Evolutionary conservation across 805 yeast genomes (phyloP).

Genomic region (Yamadazyma nakazawae): DNA sequence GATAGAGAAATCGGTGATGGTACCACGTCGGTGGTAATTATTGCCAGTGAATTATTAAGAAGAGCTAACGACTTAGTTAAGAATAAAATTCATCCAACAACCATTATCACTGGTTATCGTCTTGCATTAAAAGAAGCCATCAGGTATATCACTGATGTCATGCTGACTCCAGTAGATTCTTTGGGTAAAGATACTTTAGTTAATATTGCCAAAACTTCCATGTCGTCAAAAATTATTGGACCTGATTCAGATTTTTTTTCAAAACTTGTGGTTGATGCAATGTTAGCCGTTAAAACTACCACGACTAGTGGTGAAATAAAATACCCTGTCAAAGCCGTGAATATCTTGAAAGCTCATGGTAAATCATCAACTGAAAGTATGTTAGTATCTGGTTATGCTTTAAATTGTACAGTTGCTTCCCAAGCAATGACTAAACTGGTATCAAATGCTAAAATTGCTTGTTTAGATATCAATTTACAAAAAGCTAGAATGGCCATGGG

Average conservation of each 20-base stretch:
- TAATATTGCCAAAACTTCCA: conserved; percentile 93
- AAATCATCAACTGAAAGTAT: conserved; percentile 85
- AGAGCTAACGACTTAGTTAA: conserved; percentile 92
- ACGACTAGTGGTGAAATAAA: conserved; percentile 83
- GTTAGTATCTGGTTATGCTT: conserved; percentile 88
- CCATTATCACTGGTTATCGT: conserved; percentile 94
- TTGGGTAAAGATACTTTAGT: conserved; percentile 81
- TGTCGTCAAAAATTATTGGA: conserved; percentile 96
- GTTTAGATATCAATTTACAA: conserved; percentile 88
- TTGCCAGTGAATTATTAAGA: conserved; percentile 88
- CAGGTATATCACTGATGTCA: conserved; percentile 78
- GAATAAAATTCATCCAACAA: conserved; percentile 95
- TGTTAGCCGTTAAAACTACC: conserved; percentile 89
- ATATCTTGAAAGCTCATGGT: conserved; percentile 94
- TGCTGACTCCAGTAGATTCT: conserved; percentile 74
- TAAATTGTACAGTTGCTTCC: conserved; percentile 95
- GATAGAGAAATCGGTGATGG: conserved; percentile 99
- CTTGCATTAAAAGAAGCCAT: conserved; percentile 90
- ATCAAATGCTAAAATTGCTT: conserved; percentile 74
- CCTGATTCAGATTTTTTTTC: conserved; percentile 89
- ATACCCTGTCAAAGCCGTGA: conserved; percentile 97
- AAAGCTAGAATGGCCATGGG: conserved; percentile 98
- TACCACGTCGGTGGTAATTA: conserved; percentile 94
- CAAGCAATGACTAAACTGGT: conserved; percentile 89
- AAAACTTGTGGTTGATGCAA: conserved; percentile 89